phyloP scores from a whole-genome alignment of 2,329 filamentous ascomycete species.

The Fusarium continuum region DNA sequence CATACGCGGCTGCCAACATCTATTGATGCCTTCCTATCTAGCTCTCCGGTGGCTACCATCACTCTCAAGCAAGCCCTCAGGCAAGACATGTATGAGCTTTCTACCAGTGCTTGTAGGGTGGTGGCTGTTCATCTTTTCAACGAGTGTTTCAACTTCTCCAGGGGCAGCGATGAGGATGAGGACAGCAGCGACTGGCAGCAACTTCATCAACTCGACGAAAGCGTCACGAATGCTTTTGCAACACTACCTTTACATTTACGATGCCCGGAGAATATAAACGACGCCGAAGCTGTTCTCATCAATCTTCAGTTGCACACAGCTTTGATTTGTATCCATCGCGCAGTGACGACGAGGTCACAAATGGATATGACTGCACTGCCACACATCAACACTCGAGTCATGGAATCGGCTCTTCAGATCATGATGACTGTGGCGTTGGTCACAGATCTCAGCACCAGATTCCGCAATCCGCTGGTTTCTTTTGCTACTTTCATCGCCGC shows the following conservation, averaged over 20 bases:
- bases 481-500: conserved; percentile 29
- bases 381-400: conserved; percentile 8
- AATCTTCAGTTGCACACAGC: conserved; percentile 30
- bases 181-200: conserved; percentile 19
- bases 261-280: conserved; percentile 30
- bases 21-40: conserved; percentile 3
- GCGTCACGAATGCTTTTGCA: conserved; percentile 19
- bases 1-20: conserved; percentile 18
- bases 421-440: conserved; percentile 30
- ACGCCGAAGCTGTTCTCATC: conserved; percentile 21
- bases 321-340: conserved; percentile 23
- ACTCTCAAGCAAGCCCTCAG: conserved; percentile 20
- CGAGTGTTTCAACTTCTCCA: conserved; percentile 35
- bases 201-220: conserved; percentile 15
- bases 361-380: conserved; percentile 12
- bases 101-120: conserved; percentile 30
- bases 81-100: conserved; percentile 36
- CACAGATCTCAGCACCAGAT: conserved; percentile 7
- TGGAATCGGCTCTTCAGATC: conserved; percentile 24
- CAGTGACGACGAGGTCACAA: conserved; percentile 9
- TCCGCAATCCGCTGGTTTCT: conserved; percentile 22
- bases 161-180: conserved; percentile 17
- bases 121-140: conserved; percentile 33
- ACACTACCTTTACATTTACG: conserved; percentile 12
- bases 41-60: conserved; percentile 45